Evolutionary conservation across 768 basidiomycete species (phyloP).

Genomic region (Hypholoma sublateritium): DNA sequence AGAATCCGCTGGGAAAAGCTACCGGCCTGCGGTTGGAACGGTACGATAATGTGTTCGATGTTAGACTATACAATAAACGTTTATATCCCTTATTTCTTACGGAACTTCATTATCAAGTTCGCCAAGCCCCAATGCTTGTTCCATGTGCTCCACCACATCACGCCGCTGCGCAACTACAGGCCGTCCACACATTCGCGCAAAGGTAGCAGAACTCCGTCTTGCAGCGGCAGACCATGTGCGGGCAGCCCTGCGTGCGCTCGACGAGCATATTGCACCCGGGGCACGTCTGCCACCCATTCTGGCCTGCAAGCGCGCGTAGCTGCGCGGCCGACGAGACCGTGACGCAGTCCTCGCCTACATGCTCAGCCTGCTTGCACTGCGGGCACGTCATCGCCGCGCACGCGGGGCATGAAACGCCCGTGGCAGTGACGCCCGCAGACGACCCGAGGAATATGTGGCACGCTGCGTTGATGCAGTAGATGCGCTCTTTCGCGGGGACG

Average conservation of each 20-base stretch:
- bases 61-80: no score
- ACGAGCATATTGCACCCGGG: conserved; percentile 57
- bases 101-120: no score
- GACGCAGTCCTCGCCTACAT: conserved; percentile 36
- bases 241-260: conserved; percentile 56
- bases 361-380: conserved; percentile 45
- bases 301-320: conserved; percentile 42
- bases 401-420: conserved; percentile 31
- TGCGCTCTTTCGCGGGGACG: conserved; percentile 35
- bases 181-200: conserved; percentile 61
- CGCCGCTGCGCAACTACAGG: conserved; percentile 61
- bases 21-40: no score
- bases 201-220: conserved; percentile 60
- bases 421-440: conserved; percentile 16
- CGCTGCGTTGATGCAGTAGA: conserved; percentile 47
- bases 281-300: conserved; percentile 59
- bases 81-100: no score
- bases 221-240: conserved; percentile 64
- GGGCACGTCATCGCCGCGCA: conserved; percentile 43
- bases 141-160: conserved; percentile 16
- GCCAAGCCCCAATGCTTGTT: background rate
- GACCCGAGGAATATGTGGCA: conserved; percentile 55
- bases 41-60: no score
- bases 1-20: no score
- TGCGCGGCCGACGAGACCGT: conserved; percentile 42